Percentiles rank a stretch among this genome's conserved stretches.
Evolutionary conservation across 164 flowering plant species (phyloP).

Genomic region (Amborella trichopoda): DNA sequence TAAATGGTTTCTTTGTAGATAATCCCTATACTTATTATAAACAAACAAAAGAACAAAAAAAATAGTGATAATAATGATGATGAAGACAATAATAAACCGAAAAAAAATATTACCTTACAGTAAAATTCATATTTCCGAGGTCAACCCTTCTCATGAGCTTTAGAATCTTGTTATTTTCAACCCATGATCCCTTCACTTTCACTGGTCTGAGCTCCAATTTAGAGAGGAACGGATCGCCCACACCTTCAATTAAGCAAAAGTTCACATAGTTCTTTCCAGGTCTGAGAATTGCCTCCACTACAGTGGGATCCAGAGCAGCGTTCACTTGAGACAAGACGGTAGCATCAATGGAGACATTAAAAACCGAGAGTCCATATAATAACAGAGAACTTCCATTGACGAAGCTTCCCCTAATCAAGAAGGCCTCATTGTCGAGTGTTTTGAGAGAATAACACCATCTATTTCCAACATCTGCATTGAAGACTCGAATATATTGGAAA

Average conservation of each 20-base stretch:
- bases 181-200: constrained; percentile 9
- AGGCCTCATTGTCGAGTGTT: constrained; percentile 22
- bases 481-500: constrained; percentile 17
- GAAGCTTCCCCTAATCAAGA: constrained; percentile 49
- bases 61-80: too few species aligned
- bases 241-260: constrained; percentile 34
- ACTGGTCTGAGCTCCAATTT: constrained; percentile 49
- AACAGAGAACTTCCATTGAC: constrained; percentile 9
- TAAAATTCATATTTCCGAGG: constrained; percentile 24
- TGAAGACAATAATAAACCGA: too few species aligned
- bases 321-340: constrained; percentile 23
- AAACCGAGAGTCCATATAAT: constrained; percentile 4
- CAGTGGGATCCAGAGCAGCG: constrained; percentile 14
- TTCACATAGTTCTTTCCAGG: constrained; percentile 20
- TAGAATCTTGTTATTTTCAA: too few species aligned
- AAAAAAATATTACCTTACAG: too few species aligned
- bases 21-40: too few species aligned
- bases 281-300: constrained; percentile 34
- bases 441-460: constrained; percentile 48
- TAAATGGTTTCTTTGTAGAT: too few species aligned
- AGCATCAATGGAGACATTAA: constrained; percentile 23
- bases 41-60: too few species aligned
- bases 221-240: constrained; percentile 40
- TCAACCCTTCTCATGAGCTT: constrained; percentile 33
- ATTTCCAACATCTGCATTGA: constrained; percentile 13